A percentile compares a stretch with the other conserved stretches of the same genome.
These are phyloP conservation scores for Actinomucor elegans DNA, from an alignment of 371 early-diverging fungal species.

Conservation along the genomic window DNA sequence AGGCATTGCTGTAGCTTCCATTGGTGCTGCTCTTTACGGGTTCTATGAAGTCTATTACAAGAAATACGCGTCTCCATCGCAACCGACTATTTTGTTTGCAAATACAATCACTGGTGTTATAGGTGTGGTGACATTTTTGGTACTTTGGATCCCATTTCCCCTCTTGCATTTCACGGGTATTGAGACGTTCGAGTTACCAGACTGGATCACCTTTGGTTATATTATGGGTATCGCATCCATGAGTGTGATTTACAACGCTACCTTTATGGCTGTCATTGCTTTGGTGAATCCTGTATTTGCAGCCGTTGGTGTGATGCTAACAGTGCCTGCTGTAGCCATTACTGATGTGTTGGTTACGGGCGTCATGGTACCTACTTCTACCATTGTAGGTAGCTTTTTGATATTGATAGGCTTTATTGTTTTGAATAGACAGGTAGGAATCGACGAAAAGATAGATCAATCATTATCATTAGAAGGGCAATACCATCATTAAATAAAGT, in stretches of 20 bases:
- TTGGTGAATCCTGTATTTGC: slow-evolving; percentile 81
- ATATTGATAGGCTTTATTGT: slow-evolving; percentile 56
- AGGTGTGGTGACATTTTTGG: slow-evolving; percentile 56
- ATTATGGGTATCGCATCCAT: slow-evolving; percentile 66
- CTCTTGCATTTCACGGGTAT: slow-evolving; percentile 58
- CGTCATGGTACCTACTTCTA: slow-evolving; percentile 47
- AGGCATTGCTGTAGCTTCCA: slow-evolving; percentile 54
- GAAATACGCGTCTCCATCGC: slow-evolving; percentile 66
- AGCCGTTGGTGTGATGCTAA: slow-evolving; percentile 81
- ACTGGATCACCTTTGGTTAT: slow-evolving; percentile 42
- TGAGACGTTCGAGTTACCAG: slow-evolving; percentile 71
- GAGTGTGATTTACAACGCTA: slow-evolving; percentile 77
- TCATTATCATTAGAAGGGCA: slow-evolving; percentile 9
- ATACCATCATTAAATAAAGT: background rate
- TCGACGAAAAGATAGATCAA: slow-evolving; percentile 19
- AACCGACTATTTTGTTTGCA: slow-evolving; percentile 68
- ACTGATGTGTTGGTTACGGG: slow-evolving; percentile 59
- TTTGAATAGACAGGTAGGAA: slow-evolving; percentile 36
- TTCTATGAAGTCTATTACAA: slow-evolving; percentile 80
- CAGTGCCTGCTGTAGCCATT: slow-evolving; percentile 75
- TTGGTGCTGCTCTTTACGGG: slow-evolving; percentile 60
- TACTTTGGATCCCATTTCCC: slow-evolving; percentile 80
- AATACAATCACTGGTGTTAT: slow-evolving; percentile 69
- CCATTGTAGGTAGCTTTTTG: slow-evolving; percentile 52
- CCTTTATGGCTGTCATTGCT: slow-evolving; percentile 77